Conservation (phyloP, 495 filamentous ascomycete species). For the Bryoglossum gracile region DNA sequence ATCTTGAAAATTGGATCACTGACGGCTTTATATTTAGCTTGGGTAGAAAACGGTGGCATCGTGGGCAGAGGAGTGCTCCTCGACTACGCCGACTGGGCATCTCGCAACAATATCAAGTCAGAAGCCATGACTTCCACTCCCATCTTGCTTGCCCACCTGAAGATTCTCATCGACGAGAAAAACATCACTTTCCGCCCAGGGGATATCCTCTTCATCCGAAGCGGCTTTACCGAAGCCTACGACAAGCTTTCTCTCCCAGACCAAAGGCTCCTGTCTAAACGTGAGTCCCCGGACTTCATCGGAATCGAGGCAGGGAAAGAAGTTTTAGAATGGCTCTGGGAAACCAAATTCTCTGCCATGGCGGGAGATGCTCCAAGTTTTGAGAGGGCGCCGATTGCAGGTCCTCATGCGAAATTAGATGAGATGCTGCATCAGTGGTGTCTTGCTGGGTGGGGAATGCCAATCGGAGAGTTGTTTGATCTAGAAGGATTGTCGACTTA, state of each 20-base stretch:
- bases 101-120: constrained; percentile 29
- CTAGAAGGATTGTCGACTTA: constrained; percentile 39
- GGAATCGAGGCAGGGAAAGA: constrained; percentile 40
- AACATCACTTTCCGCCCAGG: constrained; percentile 34
- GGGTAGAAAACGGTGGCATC: constrained; percentile 29
- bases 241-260: constrained; percentile 28
- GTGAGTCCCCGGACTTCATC: constrained; percentile 28
- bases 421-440: constrained; percentile 45
- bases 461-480: constrained; percentile 55
- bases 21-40: constrained; percentile 13
- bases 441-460: constrained; percentile 48
- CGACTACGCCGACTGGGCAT: constrained; percentile 29
- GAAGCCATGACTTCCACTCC: constrained; percentile 33
- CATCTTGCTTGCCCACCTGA: constrained; percentile 36
- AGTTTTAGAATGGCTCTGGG: constrained; percentile 35
- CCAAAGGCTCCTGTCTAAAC: constrained; percentile 26
- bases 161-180: constrained; percentile 32
- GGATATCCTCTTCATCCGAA: constrained; percentile 51
- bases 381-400: constrained; percentile 35
- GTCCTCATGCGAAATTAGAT: too few species aligned
- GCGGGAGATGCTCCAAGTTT: constrained; percentile 43
- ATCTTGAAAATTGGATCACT: too few species aligned
- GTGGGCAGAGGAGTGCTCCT: constrained; percentile 52
- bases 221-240: constrained; percentile 42
- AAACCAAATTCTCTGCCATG: constrained; percentile 40